Evolutionary conservation across 129 eudicot species (phyloP).

Genomic region (Tanacetum coccineum): DNA sequence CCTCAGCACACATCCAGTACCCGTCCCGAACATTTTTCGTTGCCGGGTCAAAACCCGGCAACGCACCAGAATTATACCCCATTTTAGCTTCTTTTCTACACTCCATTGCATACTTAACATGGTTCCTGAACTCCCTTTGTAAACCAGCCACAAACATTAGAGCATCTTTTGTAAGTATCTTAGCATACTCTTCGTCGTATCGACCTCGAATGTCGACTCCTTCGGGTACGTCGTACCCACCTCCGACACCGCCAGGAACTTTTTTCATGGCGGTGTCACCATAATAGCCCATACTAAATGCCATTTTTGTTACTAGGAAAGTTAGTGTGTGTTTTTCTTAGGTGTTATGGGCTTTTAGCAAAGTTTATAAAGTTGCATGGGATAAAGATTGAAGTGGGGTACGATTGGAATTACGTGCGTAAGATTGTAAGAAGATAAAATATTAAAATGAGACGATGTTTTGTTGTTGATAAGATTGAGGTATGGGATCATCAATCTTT

Average conservation of each 20-base stretch:
- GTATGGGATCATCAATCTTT: constrained; percentile 22
- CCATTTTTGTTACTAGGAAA: constrained; percentile 8
- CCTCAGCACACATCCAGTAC: constrained; percentile 75
- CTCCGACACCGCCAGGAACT: constrained; percentile 16
- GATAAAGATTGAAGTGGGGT: constrained; percentile 30
- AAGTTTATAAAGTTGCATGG: constrained; percentile 27
- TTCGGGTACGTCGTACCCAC: constrained; percentile 65
- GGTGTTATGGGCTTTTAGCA: not conserved
- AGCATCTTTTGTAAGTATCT: constrained; percentile 67
- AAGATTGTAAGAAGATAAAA: constrained; percentile 19
- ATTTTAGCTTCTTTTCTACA: constrained; percentile 74
- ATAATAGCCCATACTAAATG: constrained; percentile 34
- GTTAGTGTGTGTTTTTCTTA: not conserved
- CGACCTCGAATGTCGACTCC: constrained; percentile 84
- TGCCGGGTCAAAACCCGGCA: constrained; percentile 91
- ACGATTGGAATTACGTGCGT: constrained; percentile 35
- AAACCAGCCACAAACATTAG: constrained; percentile 68
- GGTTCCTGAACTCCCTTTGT: constrained; percentile 75
- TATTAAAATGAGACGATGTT: constrained; percentile 13
- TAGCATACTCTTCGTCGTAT: constrained; percentile 59
- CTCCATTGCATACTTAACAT: constrained; percentile 84
- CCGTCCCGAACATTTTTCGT: constrained; percentile 61
- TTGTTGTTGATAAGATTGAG: constrained; percentile 28
- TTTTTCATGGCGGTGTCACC: constrained; percentile 29
- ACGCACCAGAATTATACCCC: constrained; percentile 55